A percentile compares a stretch with the other conserved stretches of the same genome.
phyloP scores from a whole-genome alignment of 2,329 filamentous ascomycete species.

The Colletotrichum siamense region DNA sequence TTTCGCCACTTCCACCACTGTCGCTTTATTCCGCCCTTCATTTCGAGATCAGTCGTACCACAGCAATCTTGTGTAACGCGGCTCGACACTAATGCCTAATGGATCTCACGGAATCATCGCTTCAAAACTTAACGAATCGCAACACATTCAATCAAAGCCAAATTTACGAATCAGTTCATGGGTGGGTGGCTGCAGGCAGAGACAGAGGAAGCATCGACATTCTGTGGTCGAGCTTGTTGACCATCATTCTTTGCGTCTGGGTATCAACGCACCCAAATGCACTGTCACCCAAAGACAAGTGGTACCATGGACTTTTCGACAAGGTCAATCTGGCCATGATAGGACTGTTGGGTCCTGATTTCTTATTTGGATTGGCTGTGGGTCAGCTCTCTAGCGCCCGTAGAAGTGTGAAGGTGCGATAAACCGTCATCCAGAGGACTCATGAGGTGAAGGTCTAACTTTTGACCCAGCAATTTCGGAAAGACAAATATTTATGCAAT shows the following conservation, averaged over 20 bases:
- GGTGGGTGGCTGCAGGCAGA: constrained; percentile 35
- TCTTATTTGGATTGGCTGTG: constrained; percentile 36
- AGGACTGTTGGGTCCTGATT: constrained; percentile 41
- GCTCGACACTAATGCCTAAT: background rate
- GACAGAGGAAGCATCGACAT: constrained; percentile 46
- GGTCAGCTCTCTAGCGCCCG: constrained; percentile 39
- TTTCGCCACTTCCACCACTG: fast-evolving
- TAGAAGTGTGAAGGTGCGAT: constrained; percentile 32
- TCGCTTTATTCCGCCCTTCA: background rate
- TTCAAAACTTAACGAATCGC: background rate
- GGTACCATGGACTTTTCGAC: constrained; percentile 32
- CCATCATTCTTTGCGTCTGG: constrained; percentile 47
- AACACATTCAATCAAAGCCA: background rate
- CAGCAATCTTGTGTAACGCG: background rate
- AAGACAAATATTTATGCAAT: constrained; percentile 23
- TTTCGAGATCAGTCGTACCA: background rate
- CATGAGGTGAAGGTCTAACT: background rate
- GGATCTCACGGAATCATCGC: background rate
- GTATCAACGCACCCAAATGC: constrained; percentile 43
- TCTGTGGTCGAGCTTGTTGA: constrained; percentile 40
- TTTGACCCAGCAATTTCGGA: background rate
- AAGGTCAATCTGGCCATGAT: constrained; percentile 39
- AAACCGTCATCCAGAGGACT: background rate
- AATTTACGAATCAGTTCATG: background rate
- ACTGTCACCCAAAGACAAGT: constrained; percentile 32